Base-by-base conservation (phyloP, 345 rosid genomes). In the Eucalyptus pauciflora region DNA sequence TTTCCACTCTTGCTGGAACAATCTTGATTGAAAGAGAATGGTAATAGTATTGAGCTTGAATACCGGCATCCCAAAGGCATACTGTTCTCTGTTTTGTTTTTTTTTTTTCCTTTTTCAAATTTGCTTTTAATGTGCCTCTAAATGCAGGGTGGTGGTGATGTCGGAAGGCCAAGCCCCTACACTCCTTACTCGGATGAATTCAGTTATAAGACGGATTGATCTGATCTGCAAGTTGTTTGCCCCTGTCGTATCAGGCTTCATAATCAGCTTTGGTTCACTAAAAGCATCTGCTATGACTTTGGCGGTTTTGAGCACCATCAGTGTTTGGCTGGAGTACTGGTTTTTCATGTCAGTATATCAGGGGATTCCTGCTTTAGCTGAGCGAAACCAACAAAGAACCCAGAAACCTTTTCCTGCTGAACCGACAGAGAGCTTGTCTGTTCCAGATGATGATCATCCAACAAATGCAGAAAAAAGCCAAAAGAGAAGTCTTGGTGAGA, bases 1-100 rank as follows among this genome's bases (percentile, higher is more conserved):
- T 97, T 88, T 96, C 99, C 46, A 94, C 96, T 76, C 97, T 97
- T 87, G 97, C 95, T n/a, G 99, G 99, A 56, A 96, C 98, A 88
- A 94, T 96, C 91, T 81, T 97, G 86, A 92, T 96, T 16, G 99
- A 97, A 95, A 93, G 99, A 93, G 99, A 97, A 92, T 97, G 99
- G 99, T 96, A 95, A 90, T 85, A 25, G 5, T 22, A 10, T 10
- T 71, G 45, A 2, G 13, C 45, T 71, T 33, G 37, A 71, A 9
- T 71, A 71, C 45, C 1, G 6, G 81, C 81, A 71, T 71, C 81
- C 79, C 81, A 33, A 33, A 33, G 81, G 45, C 45, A 71, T 18
- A 71, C 81, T 33, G 24, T 71, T 33, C 43, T 31, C 80, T 3
- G 0, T 3, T 10, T 33, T 5, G 33, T 5, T 3, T 9, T 69